Base-by-base conservation (phyloP, 768 basidiomycete species). In the Antrodiella citrinella region DNA sequence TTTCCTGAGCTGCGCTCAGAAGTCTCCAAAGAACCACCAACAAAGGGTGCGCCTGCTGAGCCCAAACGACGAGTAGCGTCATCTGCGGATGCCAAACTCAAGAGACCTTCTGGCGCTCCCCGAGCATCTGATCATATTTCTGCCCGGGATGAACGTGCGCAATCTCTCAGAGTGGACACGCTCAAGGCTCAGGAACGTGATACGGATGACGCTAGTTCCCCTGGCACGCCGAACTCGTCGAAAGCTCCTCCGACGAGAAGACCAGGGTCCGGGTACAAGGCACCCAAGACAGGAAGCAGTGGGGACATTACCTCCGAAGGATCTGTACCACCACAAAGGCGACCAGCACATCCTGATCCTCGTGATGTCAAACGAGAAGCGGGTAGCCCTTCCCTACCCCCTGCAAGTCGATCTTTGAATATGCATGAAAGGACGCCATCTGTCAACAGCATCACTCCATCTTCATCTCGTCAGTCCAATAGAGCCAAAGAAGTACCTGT, bases 211-310 rank as follows among this genome's bases (percentile, higher is more conserved):
- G 60, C 51, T 19, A 38, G 23, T 39, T 35, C 51, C 18, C 49
- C 54, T 7, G 54, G 58, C 24, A 44, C 54, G n/a, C 58, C 71
- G 40, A 48, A 57, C 7, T 44, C 58, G 4, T 35, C 30, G 7
- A 35, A 35, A 35, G 30, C 30, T 35, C 50, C 58, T 2, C 51
- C 59, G 7, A 65, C 71, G 44, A 69, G 72, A 26, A 50, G 66
- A 11, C 77, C 77, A 23, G 77, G 78, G 0, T 78, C 78, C 3
- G 77, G 76, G 2, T 77, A 68, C 56, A 69, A 67, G 51, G 30
- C 63, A 4, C 30, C 30, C 7, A 70, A 69, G 48, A 46, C 65
- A n/a, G 56, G 62, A 65, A 40, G 66, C 56, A 41, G 45, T 59
- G 44, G n/a, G n/a, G 19, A 48, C 41, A 49, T 56, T 13, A 18